Base-by-base conservation (phyloP, 2,329 filamentous ascomycete species). In the Diplodia intermedia region DNA sequence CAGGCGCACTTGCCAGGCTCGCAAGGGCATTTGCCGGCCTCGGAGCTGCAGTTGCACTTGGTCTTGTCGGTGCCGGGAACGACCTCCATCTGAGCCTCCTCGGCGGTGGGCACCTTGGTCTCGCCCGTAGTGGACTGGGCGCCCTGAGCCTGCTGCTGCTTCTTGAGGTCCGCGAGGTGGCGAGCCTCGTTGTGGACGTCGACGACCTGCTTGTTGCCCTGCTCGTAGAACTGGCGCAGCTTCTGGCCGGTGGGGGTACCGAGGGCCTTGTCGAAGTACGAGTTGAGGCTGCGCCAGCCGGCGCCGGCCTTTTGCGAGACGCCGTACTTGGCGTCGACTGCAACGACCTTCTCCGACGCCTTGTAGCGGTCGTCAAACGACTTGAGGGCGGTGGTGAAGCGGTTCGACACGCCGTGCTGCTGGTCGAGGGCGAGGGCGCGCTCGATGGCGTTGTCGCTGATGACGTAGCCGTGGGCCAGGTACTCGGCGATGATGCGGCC, bases 401-500 rank as follows among this genome's bases (percentile, higher is more conserved):
- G 89, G 76, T 79, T 84, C 69, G 91, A 91, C 75, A 98, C 89
- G 72, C 92, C 92, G 81, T 98, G 94, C 83, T 94, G 91, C 78
- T 91, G 84, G 84, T 99, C 95, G 63, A 98, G 88, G 36, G 92
- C 88, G 75, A 99, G 91, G 71, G 93, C 94, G 71, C 87, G 87
- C 82, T 95, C 87, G 73, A 97, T 90, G 62, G 92, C 91, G 68
- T 86, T 83, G 77, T 91, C 89, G 70, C 87, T 93, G 71, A 98
- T 85, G 49, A 89, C 87, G 82, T 99, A 99, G 73, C 95, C 95
- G 75, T 97, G 93, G 12, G 95, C 94, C 40, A 99, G 90, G 81
- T 98, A 97, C 83, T 99, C 95, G 72, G 95, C 95, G 62, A 97
- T 81, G 79, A 99, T 97, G 75, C 95, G 92, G 50, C 91, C 89